Evolutionary conservation across 768 basidiomycete genomes (phyloP).

Genomic region (Rhodosporidiobolus sp.): DNA sequence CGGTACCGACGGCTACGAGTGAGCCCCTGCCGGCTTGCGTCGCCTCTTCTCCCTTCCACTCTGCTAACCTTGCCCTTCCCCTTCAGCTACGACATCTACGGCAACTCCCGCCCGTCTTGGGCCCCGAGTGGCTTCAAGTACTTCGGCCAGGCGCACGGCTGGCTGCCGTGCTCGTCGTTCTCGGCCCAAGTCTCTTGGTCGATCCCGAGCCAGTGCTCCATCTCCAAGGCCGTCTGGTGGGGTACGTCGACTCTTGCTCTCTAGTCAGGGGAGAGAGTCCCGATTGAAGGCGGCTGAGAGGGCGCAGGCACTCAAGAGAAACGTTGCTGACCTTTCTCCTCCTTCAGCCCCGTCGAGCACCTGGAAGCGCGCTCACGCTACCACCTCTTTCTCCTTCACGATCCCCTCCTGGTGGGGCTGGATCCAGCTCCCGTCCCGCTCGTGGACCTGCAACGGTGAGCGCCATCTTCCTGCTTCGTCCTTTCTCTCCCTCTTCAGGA

Average conservation of each 20-base stretch:
- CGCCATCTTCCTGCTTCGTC: not conserved
- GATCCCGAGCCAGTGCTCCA: not conserved
- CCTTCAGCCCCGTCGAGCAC: not conserved
- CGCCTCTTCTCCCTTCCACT: not conserved
- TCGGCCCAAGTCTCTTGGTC: not conserved
- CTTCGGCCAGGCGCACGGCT: conserved; percentile 11
- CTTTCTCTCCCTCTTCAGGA: not conserved
- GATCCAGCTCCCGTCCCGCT: not conserved
- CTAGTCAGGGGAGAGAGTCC: no score
- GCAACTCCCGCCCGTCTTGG: not conserved
- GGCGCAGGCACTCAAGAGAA: no score
- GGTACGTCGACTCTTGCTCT: no score
- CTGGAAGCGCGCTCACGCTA: not conserved
- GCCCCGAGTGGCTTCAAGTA: conserved; percentile 2
- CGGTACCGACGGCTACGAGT: conserved; percentile 14
- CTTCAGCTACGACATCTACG: conserved; percentile 8
- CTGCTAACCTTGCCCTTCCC: not conserved
- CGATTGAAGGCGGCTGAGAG: no score
- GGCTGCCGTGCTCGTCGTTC: conserved; percentile 4
- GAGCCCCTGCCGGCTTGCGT: no score
- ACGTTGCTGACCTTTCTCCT: no score
- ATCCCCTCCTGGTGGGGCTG: conserved; percentile 3
- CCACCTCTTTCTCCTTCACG: not conserved
- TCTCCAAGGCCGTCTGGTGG: conserved; percentile 5
- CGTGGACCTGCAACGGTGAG: conserved; percentile 16